phyloP scores from a whole-genome alignment of 768 basidiomycete genomes.

The Chalciporus chontae region DNA sequence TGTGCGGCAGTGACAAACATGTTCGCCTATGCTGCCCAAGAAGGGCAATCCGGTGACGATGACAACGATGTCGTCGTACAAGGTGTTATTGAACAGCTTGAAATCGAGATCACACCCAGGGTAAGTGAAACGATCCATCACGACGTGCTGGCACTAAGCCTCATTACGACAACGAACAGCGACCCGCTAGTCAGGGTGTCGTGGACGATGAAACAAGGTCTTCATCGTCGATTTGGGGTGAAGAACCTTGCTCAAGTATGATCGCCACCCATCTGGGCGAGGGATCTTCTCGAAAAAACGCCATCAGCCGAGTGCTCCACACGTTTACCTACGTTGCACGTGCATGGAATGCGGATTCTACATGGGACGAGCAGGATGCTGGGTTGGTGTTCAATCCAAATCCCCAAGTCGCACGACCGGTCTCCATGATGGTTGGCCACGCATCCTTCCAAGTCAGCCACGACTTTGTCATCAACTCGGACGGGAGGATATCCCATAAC shows the following conservation, averaged over 20 bases:
- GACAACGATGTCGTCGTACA: conserved; percentile 17
- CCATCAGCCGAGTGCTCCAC: conserved; percentile 10
- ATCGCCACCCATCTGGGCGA: conserved; percentile 4
- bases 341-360: conserved; percentile 20
- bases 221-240: conserved; percentile 3
- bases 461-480: conserved; percentile 42
- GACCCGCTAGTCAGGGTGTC: conserved; percentile 17
- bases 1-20: conserved; percentile 11
- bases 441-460: conserved; percentile 9
- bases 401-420: conserved; percentile 14
- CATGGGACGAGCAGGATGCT: conserved; percentile 26
- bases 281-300: conserved; percentile 12
- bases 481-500: conserved; percentile 47
- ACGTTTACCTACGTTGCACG: conserved; percentile 20
- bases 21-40: conserved; percentile 11
- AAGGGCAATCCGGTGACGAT: conserved; percentile 1
- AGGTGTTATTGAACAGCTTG: conserved; percentile 5
- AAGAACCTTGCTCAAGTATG: neutral
- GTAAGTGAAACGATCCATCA: conserved; percentile 21
- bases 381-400: conserved; percentile 27
- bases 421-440: conserved; percentile 11
- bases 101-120: conserved; percentile 27
- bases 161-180: conserved; percentile 22
- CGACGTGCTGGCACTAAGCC: conserved; percentile 15
- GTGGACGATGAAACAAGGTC: conserved; percentile 6